Evolutionary conservation across 2,329 filamentous ascomycete species (phyloP).

Genomic region (Sclerotinia borealis): DNA sequence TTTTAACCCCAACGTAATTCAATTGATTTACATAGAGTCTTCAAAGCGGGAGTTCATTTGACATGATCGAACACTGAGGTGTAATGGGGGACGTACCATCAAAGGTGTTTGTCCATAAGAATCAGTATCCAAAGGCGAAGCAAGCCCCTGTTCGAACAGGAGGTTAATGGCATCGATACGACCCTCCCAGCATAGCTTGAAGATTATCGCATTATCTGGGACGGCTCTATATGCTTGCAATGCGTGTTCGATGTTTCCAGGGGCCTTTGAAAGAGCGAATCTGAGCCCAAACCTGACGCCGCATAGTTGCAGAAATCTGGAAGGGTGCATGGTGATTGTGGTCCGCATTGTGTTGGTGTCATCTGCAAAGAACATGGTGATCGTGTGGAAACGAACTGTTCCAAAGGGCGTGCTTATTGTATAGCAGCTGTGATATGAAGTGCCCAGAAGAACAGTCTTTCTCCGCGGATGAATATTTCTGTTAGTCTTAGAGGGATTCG

Average conservation of each 20-base stretch:
- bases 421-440: neutral
- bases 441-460: neutral
- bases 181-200: neutral
- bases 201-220: neutral
- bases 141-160: neutral
- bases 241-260: neutral
- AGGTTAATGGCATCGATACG: neutral
- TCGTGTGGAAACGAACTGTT: neutral
- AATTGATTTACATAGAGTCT: no score
- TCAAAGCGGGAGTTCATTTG: no score
- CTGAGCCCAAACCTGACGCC: neutral
- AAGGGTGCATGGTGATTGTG: neutral
- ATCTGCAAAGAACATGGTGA: neutral
- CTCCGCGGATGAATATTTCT: neutral
- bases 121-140: neutral
- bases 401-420: neutral
- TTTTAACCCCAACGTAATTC: no score
- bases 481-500: neutral
- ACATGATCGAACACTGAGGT: neutral
- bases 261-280: neutral
- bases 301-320: neutral
- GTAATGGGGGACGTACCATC: neutral
- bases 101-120: neutral
- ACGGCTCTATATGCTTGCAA: neutral
- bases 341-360: neutral